Base-by-base conservation (phyloP, 345 rosid species). In the Hypericum androsaemum region DNA sequence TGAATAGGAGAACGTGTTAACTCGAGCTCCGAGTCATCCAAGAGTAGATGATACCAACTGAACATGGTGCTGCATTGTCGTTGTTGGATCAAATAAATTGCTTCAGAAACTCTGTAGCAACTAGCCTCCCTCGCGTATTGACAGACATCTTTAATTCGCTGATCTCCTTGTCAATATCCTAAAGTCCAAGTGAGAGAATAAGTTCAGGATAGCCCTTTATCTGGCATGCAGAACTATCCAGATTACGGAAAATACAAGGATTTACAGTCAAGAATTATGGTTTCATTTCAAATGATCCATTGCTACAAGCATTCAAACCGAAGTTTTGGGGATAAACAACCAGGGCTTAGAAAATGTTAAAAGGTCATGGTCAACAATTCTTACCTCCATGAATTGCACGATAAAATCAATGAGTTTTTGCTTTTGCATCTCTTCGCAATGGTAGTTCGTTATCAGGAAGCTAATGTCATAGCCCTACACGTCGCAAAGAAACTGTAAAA, bases 381-480 rank as follows among this genome's bases (percentile, higher is more conserved):
- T 84, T 79, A 79, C 98, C 84, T 92, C 98, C 95, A 92, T 83
- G 66, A 92, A 92, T 69, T 92, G 96, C 74, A 92, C 76, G 8
- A 92, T 88, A 73, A 92, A 92, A 76, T 92, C 95, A 14, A 92
- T 83, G 48, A 92, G 95, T 75, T 83, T 92, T 58, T 77, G 84
- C 72, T 92, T 92, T 75, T 88, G 98, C 98, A 92, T 83, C 62
- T 92, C 96, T 74, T 92, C 96, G 11, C 95, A 88, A 75, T 88
- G 96, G 73, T 76, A 88, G 78, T 92, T 88, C 11, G 96, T 92
- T 68, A 88, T 80, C 14, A 92, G 94, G 76, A 92, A 92, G 74
- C 98, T 92, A 15, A 92, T 83, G 70, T 92, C 98, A 73, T 88
- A 85, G 54, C 98, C 98, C 98, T 92, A 81, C 40, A 46, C 32